Base-by-base conservation (phyloP, 306 rosid genomes). In the Mucuna pruriens region DNA sequence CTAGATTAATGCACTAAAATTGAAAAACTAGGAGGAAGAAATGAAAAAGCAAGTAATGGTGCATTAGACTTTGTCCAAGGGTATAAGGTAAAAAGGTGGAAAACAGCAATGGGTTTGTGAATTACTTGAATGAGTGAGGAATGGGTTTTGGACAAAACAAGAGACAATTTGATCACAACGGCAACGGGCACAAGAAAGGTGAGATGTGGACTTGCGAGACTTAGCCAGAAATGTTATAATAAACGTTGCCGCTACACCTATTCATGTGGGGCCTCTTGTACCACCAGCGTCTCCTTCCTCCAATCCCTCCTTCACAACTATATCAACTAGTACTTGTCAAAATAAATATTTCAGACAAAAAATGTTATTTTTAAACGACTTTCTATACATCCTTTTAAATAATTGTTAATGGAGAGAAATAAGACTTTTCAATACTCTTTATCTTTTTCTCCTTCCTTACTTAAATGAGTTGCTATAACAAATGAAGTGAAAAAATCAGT, bases 141-240 rank as follows among this genome's bases (percentile, higher is more conserved):
- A 75, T 34, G 3, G 46, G 23, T 49, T 10, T 49, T 51, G 83
- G 71, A 80, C 62, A 74, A 82, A 55, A 36, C 2, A 58, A 80
- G 23, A 82, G 82, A 76, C 86, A 85, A 90, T 65, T 71, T 80
- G 39, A 76, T 44, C 60, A 36, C 44, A 85, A 85, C 76, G 85
- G 83, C 79, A 86, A 89, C 84, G 83, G 85, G 44, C 84, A 81
- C 55, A 86, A 36, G 51, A 52, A 70, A 76, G 31, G 44, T 1
- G 76, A 61, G 82, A 87, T 42, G 88, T 85, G 79, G 86, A 78
- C 85, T 15, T 71, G 34, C 13, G 68, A 85, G 34, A 68, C 31
- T 26, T 66, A 9, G 20, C 25, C n/a, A 44, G 33, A 70, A 40
- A 40, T 67, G 57, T 23, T 55, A 74, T 65, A 5, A 22, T 42